Evolutionary conservation across 164 flowering plant genomes (phyloP).

Genomic region (Tetrastigma voinierianum): DNA sequence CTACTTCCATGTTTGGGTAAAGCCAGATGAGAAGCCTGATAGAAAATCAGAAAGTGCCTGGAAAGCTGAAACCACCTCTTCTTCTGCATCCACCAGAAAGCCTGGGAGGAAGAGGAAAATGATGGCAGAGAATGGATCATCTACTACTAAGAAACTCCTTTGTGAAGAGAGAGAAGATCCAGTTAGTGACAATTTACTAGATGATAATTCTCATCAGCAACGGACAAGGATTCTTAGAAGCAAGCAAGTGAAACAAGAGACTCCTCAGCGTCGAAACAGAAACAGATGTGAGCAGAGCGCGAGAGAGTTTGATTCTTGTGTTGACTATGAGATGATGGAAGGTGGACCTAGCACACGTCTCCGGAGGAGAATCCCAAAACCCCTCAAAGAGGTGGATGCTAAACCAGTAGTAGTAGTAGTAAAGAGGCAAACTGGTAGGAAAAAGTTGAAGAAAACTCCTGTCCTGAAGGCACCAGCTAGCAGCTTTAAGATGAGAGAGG

Average conservation of each 20-base stretch:
- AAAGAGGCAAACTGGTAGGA: conserved; percentile 37
- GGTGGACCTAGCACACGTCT: conserved; percentile 89
- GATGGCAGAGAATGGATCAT: conserved; percentile 25
- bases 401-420: conserved; percentile 24
- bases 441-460: conserved; percentile 33
- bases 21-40: conserved; percentile 36
- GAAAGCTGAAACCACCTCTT: conserved; percentile 17
- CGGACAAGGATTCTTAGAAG: conserved; percentile 25
- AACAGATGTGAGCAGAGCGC: conserved; percentile 13
- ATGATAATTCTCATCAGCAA: conserved; percentile 16
- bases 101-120: conserved; percentile 50
- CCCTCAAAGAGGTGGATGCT: conserved; percentile 18
- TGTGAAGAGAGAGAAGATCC: conserved; percentile 19
- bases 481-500: too few species aligned
- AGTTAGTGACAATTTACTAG: conserved; percentile 18
- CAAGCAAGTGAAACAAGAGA: conserved; percentile 29
- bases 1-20: conserved; percentile 19
- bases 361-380: conserved; percentile 53
- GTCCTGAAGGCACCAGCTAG: too few species aligned
- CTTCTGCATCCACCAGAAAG: conserved; percentile 30
- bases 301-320: conserved; percentile 18
- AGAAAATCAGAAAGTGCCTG: conserved; percentile 21
- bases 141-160: conserved; percentile 41
- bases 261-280: conserved; percentile 19
- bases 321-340: conserved; percentile 40